These are phyloP conservation scores for Suillus alpinus DNA, from an alignment of 768 basidiomycete genomes.

Conservation along the genomic window DNA sequence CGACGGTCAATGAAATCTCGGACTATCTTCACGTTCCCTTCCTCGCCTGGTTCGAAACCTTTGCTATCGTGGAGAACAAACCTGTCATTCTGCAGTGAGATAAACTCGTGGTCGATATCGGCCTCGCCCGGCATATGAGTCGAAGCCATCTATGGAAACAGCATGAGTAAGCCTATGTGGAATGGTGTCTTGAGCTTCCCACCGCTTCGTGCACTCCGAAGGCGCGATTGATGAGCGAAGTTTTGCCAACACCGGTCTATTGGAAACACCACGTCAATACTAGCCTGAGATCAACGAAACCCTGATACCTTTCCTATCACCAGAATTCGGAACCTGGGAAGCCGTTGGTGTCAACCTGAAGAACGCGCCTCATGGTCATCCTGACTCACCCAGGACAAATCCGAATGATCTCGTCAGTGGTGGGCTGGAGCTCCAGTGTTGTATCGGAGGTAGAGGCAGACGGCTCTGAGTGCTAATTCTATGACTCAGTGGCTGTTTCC, in stretches of 20 bases:
- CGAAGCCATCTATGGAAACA: no score
- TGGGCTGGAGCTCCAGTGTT: neutral
- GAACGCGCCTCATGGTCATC: neutral
- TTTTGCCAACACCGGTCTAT: constrained; percentile 15
- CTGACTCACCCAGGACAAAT: neutral
- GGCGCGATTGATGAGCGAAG: neutral
- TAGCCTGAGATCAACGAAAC: neutral
- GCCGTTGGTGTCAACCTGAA: neutral
- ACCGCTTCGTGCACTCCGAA: neutral
- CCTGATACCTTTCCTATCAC: neutral
- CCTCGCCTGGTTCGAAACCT: constrained; percentile 14
- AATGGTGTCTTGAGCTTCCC: neutral
- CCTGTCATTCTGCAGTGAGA: constrained; percentile 4
- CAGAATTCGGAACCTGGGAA: neutral
- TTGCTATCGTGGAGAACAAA: constrained; percentile 14
- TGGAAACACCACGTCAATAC: neutral
- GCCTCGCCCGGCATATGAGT: constrained; percentile 4
- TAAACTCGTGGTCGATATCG: constrained; percentile 8
- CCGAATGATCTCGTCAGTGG: neutral
- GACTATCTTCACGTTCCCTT: constrained; percentile 6
- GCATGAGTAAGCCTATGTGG: no score
- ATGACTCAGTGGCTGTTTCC: neutral
- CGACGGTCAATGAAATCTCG: constrained; percentile 9
- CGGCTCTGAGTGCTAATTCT: neutral
- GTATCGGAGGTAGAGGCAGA: neutral